Conservation (phyloP, 2,329 filamentous ascomycete species). For the Phyllachora maydis region DNA sequence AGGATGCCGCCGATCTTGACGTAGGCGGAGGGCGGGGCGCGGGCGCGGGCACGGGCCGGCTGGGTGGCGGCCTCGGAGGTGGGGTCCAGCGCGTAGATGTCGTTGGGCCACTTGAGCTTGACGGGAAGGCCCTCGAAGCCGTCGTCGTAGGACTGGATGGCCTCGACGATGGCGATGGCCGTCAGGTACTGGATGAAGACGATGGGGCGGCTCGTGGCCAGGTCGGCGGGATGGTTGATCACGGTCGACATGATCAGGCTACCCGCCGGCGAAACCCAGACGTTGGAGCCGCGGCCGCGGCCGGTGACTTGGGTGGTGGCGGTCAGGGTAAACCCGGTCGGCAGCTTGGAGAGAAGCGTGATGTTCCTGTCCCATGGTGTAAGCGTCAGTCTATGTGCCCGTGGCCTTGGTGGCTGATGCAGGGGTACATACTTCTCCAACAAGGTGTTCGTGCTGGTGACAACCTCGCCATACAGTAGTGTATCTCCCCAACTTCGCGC, state of each 20-base stretch:
- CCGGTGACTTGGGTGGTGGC: slow-evolving; percentile 79
- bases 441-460: slow-evolving; percentile 86
- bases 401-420: too few species aligned
- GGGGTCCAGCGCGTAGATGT: slow-evolving; percentile 62
- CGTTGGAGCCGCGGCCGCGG: slow-evolving; percentile 73
- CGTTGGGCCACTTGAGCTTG: slow-evolving; percentile 94
- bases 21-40: slow-evolving; percentile 27
- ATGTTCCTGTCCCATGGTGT: slow-evolving; percentile 41
- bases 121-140: slow-evolving; percentile 61
- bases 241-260: slow-evolving; percentile 75
- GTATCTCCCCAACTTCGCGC: slow-evolving; percentile 52
- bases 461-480: slow-evolving; percentile 74
- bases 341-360: slow-evolving; percentile 52
- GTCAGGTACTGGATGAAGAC: slow-evolving; percentile 90
- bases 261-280: slow-evolving; percentile 84
- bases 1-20: slow-evolving; percentile 89
- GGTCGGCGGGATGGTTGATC: slow-evolving; percentile 59
- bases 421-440: slow-evolving; percentile 52
- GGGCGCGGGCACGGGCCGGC: too few species aligned
- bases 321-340: slow-evolving; percentile 69
- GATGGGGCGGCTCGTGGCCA: slow-evolving; percentile 55
- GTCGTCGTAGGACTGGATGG: slow-evolving; percentile 57
- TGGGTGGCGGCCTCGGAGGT: too few species aligned
- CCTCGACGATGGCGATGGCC: slow-evolving; percentile 69
- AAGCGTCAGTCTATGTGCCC: slow-evolving; percentile 2